Conservation (phyloP, 2,329 filamentous ascomycete species). For the Westerdykella sp. region DNA sequence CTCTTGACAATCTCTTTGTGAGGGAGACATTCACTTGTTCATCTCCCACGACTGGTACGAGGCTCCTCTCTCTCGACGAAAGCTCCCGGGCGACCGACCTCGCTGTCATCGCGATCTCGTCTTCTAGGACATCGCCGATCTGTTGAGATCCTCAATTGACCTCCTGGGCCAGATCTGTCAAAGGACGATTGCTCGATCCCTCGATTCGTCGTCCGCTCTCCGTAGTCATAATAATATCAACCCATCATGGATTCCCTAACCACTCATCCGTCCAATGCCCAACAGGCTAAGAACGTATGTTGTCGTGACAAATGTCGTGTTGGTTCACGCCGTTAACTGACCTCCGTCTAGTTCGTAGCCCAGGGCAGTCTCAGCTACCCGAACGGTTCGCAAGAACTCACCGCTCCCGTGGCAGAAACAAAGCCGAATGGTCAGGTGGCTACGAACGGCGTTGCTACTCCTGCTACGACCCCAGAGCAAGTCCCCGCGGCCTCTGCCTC, state of each 20-base stretch:
- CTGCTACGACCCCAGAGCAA: slow-evolving; percentile 77
- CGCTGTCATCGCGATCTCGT: slow-evolving; percentile 28
- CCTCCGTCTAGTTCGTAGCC: slow-evolving; percentile 57
- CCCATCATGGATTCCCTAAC: slow-evolving; percentile 74
- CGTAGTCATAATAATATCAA: slow-evolving; percentile 37
- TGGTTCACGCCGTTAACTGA: slow-evolving; percentile 13
- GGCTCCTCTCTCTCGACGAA: slow-evolving; percentile 17
- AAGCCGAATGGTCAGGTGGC: slow-evolving; percentile 54
- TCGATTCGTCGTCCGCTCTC: slow-evolving; percentile 21
- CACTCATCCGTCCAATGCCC: slow-evolving; percentile 84
- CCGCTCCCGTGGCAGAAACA: slow-evolving; percentile 64
- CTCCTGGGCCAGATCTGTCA: slow-evolving; percentile 26
- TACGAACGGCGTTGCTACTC: slow-evolving; percentile 72
- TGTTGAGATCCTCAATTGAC: slow-evolving; percentile 19
- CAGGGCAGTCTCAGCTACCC: slow-evolving; percentile 90
- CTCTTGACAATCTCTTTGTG: slow-evolving; percentile 36
- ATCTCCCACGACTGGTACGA: slow-evolving; percentile 70
- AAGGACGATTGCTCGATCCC: slow-evolving; percentile 14
- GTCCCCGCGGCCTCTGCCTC: slow-evolving; percentile 61
- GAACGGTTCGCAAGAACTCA: slow-evolving; percentile 71
- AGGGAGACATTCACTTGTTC: slow-evolving; percentile 99
- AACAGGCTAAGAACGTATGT: slow-evolving; percentile 73
- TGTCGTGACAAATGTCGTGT: slow-evolving; percentile 16
- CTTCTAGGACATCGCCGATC: slow-evolving; percentile 4
- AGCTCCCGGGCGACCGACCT: slow-evolving; percentile 24